These are phyloP conservation scores for Botrytis squamosa DNA, from an alignment of 2,329 filamentous ascomycete species.

Conservation along the genomic window DNA sequence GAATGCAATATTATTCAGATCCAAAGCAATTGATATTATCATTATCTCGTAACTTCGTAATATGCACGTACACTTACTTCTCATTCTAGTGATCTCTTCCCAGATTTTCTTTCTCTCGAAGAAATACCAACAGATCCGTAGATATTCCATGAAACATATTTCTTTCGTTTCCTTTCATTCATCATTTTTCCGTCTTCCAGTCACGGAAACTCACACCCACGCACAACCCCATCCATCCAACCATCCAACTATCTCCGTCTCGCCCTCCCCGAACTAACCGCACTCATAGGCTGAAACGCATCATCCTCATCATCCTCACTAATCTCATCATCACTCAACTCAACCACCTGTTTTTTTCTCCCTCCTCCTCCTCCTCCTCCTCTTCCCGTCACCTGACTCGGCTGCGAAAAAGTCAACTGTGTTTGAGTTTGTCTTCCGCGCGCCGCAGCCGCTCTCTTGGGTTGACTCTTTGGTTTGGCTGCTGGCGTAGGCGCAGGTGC, in stretches of 20 bases:
- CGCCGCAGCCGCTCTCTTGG: constrained; percentile 33
- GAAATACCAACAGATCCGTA: neutral
- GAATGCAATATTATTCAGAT: neutral
- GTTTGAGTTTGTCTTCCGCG: constrained; percentile 50
- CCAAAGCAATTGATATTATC: neutral
- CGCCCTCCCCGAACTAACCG: neutral
- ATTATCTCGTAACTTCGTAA: neutral
- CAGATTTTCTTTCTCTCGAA: too few species aligned
- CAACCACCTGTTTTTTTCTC: constrained; percentile 42
- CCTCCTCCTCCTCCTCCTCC: neutral
- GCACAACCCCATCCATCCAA: neutral
- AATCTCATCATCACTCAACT: constrained; percentile 66
- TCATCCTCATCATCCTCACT: constrained; percentile 52
- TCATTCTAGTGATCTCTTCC: neutral
- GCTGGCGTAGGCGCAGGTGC: constrained; percentile 40
- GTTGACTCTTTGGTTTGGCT: constrained; percentile 39
- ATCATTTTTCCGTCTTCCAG: too few species aligned
- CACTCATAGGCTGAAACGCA: constrained; percentile 50
- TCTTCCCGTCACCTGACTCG: constrained; percentile 22
- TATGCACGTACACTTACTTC: neutral
- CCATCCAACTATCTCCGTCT: neutral
- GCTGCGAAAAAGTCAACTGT: constrained; percentile 49
- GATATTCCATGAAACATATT: neutral
- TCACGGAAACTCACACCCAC: neutral
- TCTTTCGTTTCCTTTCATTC: neutral